Evolutionary conservation across 1,284 basidiomycete genomes (phyloP), one percentile per base, ranked within the genome.

Genomic region (Veloboletus limbatus): DNA sequence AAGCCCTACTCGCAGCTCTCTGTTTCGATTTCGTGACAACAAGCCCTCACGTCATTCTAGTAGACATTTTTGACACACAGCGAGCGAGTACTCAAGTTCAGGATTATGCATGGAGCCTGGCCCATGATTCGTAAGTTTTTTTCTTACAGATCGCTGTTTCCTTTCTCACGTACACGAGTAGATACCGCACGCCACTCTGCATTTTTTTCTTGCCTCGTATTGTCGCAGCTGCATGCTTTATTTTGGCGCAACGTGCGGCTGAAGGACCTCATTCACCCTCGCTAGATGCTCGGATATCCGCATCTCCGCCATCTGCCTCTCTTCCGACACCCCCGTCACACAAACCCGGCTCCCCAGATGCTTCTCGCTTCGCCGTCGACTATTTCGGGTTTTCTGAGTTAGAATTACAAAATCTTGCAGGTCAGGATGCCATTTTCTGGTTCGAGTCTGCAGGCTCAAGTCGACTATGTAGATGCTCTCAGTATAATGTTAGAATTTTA

Each of bases 11-110:
- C 7, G 92, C 94, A 58, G 86, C 89, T 0, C 74, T 97, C 5
- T 96, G 92, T 69, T 97, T 97, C 62, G 94, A 97, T 66, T 87
- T 95, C 61, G 79, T 85, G 27, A 81, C 94, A 17, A 81, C 83
- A 50, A 92, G 84, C 55, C 90, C 92, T 17, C 92, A 94, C 60
- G 78, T 81, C 20, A 75, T 85, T 40, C 71, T 94, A 32, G 80
- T 82, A 34, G 82, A 82, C 56, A 70, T 85, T 17, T 85, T 83
- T 59, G 77, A 81, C 43, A 69, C 73, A 5, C 68, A 74, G 32
- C 73, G 76, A 52, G 70, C 74, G 40, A 73, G 72, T 27, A 46
- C 58, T 18, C 60, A 71, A 16, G 63, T 86, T 22, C 79, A 85
- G 60, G 85, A 89, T 57, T 82, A 79, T 60, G 81, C 87, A 14